Base-by-base conservation (phyloP, 2,329 filamentous ascomycete genomes). In the Penicillium psychrosexuale region DNA sequence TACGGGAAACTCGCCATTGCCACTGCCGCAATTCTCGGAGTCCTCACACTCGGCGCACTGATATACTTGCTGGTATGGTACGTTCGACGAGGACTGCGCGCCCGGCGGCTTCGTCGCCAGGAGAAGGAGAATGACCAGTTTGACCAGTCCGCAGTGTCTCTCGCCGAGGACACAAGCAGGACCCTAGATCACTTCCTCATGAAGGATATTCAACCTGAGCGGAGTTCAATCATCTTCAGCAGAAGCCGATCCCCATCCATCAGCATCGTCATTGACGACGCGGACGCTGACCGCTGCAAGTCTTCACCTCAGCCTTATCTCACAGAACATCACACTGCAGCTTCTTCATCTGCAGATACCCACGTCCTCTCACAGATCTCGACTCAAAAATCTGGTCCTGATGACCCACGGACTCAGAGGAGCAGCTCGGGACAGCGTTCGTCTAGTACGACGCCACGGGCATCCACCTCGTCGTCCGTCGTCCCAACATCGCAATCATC, bases 181-280 rank as follows among this genome's bases (percentile, higher is more conserved):
- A 43, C 51, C 11, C 46, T 63, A 12, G 59, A 62, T 27, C 45
- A 54, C 9, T 59, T 60, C 36, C 55, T 62, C 45, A 54, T 60
- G 62, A 55, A 56, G 47, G 61, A 65, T 15, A 34, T 55, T 9
- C 48, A 52, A 9, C 59, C 55, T 1, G 60, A 68, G 22, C 64
- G 69, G 7, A 64, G 64, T 28, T 67, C 62, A 11, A 39, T 70
- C 27, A 71, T 71, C 66, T 69, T 69, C 47, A 64, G 62, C 46
- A 62, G 61, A 9, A 67, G 61, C 22, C 55, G 56, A 13, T 64
- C 70, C 24, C 63, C 65, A 8, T 66, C 66, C 17, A 37, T 66
- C 17, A 52, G 61, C 5, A 67, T 55, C 15, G 33, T 62, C 31
- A 43, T 62, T 5, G 56, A 65, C 6, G 55, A 59, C 15, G 27